Conservation (phyloP, 2,329 filamentous ascomycete species). For the Monilinia laxa region DNA sequence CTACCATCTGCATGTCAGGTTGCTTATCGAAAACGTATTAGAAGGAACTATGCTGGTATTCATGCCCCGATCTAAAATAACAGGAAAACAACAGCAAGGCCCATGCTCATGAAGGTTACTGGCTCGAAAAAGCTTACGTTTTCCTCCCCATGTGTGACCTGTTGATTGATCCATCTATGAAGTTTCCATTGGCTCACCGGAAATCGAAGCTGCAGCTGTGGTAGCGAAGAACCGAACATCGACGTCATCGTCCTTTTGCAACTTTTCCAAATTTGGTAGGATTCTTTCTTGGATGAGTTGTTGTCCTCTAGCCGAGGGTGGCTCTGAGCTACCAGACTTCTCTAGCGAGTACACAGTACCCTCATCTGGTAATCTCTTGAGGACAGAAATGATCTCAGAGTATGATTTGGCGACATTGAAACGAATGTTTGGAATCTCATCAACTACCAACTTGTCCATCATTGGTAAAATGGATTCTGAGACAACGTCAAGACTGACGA, state of each 20-base stretch:
- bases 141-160: slow-evolving; percentile 29
- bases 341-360: slow-evolving; percentile 84
- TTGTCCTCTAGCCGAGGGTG: slow-evolving; percentile 68
- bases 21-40: slow-evolving; percentile 19
- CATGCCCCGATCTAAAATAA: slow-evolving; percentile 40
- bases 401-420: slow-evolving; percentile 99
- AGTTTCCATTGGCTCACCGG: slow-evolving; percentile 55
- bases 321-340: slow-evolving; percentile 64
- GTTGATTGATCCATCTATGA: slow-evolving; percentile 44
- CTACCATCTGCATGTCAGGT: slow-evolving; percentile 15
- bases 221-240: slow-evolving; percentile 98
- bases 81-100: slow-evolving; percentile 32
- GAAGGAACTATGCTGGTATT: slow-evolving; percentile 39
- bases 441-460: slow-evolving; percentile 87
- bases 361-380: slow-evolving; percentile 85
- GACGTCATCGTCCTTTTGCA: slow-evolving; percentile 96
- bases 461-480: slow-evolving; percentile 92
- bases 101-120: slow-evolving; percentile 31
- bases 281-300: slow-evolving; percentile 84
- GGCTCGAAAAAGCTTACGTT: slow-evolving; percentile 34
- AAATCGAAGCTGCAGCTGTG: slow-evolving; percentile 64
- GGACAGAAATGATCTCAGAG: slow-evolving; percentile 80
- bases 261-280: slow-evolving; percentile 85
- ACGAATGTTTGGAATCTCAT: slow-evolving; percentile 97
- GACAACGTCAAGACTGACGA: slow-evolving; percentile 91